Conservation (phyloP, 305 asterid genomes). For the Fraxinus angustifolia region DNA sequence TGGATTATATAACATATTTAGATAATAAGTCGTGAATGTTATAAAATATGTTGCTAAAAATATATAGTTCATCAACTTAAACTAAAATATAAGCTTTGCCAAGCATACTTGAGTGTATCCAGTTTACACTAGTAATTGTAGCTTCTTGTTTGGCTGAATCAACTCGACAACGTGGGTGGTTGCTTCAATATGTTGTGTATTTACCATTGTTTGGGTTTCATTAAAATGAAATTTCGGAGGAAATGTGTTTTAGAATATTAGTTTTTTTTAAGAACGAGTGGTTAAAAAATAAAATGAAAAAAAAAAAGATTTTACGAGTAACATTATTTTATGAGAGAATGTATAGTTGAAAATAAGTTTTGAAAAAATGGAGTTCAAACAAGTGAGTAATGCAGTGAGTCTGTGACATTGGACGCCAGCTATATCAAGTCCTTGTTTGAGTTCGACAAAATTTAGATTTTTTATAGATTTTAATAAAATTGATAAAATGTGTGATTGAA, state of each 20-base stretch:
- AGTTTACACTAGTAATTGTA: too few species aligned
- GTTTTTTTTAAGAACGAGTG: not conserved
- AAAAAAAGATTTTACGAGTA: too few species aligned
- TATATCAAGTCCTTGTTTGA: too few species aligned
- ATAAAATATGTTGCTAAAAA: too few species aligned
- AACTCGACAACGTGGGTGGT: not conserved
- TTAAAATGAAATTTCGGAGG: not conserved
- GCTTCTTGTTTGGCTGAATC: not conserved
- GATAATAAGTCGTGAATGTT: too few species aligned
- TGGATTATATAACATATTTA: too few species aligned
- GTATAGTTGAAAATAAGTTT: not conserved
- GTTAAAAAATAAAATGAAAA: too few species aligned
- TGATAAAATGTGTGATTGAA: too few species aligned
- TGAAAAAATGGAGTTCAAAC: not conserved
- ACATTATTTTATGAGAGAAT: not conserved
- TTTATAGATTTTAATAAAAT: not conserved
- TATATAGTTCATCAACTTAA: too few species aligned
- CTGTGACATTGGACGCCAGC: not conserved
- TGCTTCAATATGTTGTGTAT: not conserved
- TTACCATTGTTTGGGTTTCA: not conserved
- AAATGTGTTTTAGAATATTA: not conserved
- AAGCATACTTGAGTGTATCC: not conserved
- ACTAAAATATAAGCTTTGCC: not conserved
- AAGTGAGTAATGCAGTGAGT: not conserved
- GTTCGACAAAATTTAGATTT: too few species aligned